A percentile compares a stretch with the other conserved stretches of the same genome.
Conservation (phyloP, 2,329 filamentous ascomycete species). For the Fusarium nisikadoi region DNA sequence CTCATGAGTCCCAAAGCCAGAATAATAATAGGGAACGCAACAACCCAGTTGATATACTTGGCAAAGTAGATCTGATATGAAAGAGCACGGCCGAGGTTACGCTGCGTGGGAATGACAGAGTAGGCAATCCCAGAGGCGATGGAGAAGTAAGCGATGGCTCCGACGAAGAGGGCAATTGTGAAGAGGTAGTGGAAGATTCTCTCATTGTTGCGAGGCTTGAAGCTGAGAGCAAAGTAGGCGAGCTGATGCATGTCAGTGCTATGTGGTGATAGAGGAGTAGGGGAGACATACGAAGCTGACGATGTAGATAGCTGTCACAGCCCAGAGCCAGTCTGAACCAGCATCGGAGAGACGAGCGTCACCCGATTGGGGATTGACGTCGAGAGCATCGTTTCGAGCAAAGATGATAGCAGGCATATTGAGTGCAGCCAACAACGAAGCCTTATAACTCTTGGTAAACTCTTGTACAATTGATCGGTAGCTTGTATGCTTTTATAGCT, state of each 20-base stretch:
- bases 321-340: conserved; percentile 67
- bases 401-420: conserved; percentile 48
- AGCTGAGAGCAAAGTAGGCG: conserved; percentile 53
- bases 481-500: neutral
- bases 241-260: conserved; percentile 49
- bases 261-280: neutral
- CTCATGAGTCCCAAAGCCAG: conserved; percentile 62
- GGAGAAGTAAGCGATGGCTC: conserved; percentile 62
- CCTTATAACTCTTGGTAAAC: neutral
- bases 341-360: conserved; percentile 54
- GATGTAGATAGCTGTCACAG: conserved; percentile 61
- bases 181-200: conserved; percentile 68
- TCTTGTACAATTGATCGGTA: neutral
- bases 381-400: conserved; percentile 58
- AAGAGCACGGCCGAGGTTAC: conserved; percentile 32
- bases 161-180: conserved; percentile 59
- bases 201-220: conserved; percentile 58
- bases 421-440: neutral
- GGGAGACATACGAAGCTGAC: conserved; percentile 56
- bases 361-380: conserved; percentile 57
- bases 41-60: conserved; percentile 66
- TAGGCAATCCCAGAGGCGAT: conserved; percentile 63
- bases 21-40: conserved; percentile 58
- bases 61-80: conserved; percentile 64
- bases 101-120: conserved; percentile 50